These are phyloP conservation scores for Wickerhamiella lipophila DNA, from an alignment of 805 yeast species.

Conservation along the genomic window DNA sequence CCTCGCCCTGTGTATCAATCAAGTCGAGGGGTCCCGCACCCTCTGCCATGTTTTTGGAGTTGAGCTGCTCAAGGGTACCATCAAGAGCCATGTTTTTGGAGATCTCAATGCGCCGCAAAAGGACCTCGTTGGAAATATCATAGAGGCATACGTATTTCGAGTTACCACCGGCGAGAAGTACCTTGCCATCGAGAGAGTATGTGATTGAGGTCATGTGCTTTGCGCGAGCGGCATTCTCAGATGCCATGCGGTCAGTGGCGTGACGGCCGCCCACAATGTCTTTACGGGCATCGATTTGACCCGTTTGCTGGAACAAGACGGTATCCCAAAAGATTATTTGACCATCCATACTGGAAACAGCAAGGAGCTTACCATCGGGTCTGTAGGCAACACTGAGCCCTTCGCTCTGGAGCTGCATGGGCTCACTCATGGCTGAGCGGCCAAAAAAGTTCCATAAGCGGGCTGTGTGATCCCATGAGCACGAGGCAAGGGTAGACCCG, in stretches of 20 bases:
- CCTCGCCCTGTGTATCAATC: constrained; percentile 75
- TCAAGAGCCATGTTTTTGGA: constrained; percentile 83
- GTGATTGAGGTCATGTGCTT: constrained; percentile 69
- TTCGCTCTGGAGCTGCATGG: constrained; percentile 73
- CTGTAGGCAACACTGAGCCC: constrained; percentile 71
- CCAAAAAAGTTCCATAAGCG: constrained; percentile 89
- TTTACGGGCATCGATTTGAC: constrained; percentile 70
- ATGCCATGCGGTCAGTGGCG: constrained; percentile 64
- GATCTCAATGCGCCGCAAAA: constrained; percentile 67
- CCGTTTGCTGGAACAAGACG: constrained; percentile 66
- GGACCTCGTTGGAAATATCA: constrained; percentile 77
- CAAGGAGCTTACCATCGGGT: constrained; percentile 86
- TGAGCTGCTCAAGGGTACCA: constrained; percentile 70
- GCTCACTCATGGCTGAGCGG: constrained; percentile 78
- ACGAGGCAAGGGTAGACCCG: constrained; percentile 63
- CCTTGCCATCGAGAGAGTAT: constrained; percentile 81
- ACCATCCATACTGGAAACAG: constrained; percentile 82
- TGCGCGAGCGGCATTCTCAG: constrained; percentile 71
- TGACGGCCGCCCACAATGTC: constrained; percentile 77
- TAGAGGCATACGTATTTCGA: constrained; percentile 83
- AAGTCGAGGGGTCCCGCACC: constrained; percentile 75
- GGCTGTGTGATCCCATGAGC: constrained; percentile 93
- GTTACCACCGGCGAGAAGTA: constrained; percentile 86
- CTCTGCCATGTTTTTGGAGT: constrained; percentile 73
- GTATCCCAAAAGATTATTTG: constrained; percentile 74